Percentiles rank a stretch among this genome's conserved stretches.
Evolutionary conservation across 2,329 filamentous ascomycete genomes (phyloP).

Genomic region (Blumeria graminis): DNA sequence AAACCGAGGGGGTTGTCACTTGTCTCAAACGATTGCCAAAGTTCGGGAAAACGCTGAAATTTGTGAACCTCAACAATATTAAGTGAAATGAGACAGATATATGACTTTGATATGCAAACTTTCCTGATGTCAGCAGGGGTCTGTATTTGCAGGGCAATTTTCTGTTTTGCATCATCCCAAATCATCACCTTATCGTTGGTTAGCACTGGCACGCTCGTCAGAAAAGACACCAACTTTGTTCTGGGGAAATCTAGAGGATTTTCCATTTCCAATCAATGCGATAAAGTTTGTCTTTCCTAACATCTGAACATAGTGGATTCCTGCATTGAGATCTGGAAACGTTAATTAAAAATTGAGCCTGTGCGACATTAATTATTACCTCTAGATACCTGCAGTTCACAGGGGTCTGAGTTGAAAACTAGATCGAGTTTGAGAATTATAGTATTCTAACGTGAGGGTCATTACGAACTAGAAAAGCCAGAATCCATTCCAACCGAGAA

Average conservation of each 20-base stretch:
- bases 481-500: slow-evolving; percentile 73
- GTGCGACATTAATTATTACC: slow-evolving; percentile 17
- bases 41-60: slow-evolving; percentile 47
- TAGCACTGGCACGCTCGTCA: slow-evolving; percentile 3
- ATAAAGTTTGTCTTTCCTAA: slow-evolving; percentile 70
- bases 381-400: slow-evolving; percentile 40
- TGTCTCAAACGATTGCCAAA: slow-evolving; percentile 59
- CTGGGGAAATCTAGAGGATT: slow-evolving; percentile 60
- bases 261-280: slow-evolving; percentile 72
- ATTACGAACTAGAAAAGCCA: slow-evolving; percentile 52
- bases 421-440: slow-evolving; percentile 5
- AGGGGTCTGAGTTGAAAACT: slow-evolving; percentile 55
- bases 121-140: slow-evolving; percentile 60
- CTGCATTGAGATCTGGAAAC: slow-evolving; percentile 48
- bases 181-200: slow-evolving; percentile 38
- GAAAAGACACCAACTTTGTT: slow-evolving; percentile 38
- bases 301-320: slow-evolving; percentile 66
- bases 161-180: slow-evolving; percentile 71
- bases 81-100: slow-evolving; percentile 57
- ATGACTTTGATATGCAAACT: slow-evolving; percentile 49
- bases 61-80: slow-evolving; percentile 64
- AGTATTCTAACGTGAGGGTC: not conserved
- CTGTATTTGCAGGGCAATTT: slow-evolving; percentile 51
- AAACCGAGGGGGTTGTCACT: slow-evolving; percentile 63
- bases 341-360: slow-evolving; percentile 4